Percentiles rank a stretch among this genome's conserved stretches.
Evolutionary conservation across 768 basidiomycete genomes (phyloP).

Genomic region (Rhizopogon rudus): DNA sequence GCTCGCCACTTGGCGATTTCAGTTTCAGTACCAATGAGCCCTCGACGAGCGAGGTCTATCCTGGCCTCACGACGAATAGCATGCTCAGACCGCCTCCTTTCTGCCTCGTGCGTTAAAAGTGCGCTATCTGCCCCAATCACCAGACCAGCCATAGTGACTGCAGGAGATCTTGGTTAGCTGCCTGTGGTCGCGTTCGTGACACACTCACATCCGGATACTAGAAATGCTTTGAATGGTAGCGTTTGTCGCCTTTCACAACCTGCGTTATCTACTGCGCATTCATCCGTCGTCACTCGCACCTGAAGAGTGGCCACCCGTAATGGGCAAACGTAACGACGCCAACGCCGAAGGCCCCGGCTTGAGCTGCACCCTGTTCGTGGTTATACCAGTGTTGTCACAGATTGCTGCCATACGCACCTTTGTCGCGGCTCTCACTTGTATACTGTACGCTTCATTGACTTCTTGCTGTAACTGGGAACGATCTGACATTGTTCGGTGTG

Average conservation of each 20-base stretch:
- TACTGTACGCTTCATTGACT: conserved; percentile 50
- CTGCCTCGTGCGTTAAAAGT: conserved; percentile 63
- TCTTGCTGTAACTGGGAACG: conserved; percentile 46
- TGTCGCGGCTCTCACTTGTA: conserved; percentile 57
- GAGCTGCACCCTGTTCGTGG: conserved; percentile 44
- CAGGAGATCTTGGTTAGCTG: conserved; percentile 5
- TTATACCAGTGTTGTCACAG: background rate
- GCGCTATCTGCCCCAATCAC: conserved; percentile 75
- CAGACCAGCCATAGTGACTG: conserved; percentile 63
- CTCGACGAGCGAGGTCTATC: conserved; percentile 67
- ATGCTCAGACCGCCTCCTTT: conserved; percentile 63
- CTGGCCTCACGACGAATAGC: conserved; percentile 67
- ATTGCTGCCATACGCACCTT: conserved; percentile 35
- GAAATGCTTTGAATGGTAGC: conserved; percentile 74
- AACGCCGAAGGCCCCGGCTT: conserved; percentile 48
- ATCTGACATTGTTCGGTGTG: conserved; percentile 17
- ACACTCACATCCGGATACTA: conserved; percentile 64
- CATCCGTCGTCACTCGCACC: conserved; percentile 34
- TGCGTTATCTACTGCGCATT: background rate
- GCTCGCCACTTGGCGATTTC: conserved; percentile 80
- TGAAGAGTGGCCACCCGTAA: conserved; percentile 67
- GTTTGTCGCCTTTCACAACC: conserved; percentile 59
- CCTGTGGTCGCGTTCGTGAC: background rate
- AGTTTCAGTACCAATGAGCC: conserved; percentile 76
- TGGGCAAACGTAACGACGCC: conserved; percentile 62